Evolutionary conservation across 805 yeast genomes (phyloP).

Genomic region (Kuraishia ogatae): DNA sequence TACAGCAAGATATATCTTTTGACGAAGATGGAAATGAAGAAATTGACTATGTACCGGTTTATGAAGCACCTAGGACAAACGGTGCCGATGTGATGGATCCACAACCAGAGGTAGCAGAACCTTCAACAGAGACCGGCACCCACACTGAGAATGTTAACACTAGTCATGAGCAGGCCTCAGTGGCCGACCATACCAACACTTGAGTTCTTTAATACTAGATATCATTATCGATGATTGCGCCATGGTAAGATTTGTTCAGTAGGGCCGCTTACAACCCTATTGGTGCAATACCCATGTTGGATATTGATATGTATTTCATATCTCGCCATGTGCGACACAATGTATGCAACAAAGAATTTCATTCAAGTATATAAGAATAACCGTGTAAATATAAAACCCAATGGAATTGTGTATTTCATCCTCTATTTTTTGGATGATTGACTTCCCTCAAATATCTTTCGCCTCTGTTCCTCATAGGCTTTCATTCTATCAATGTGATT

Average conservation of each 20-base stretch:
- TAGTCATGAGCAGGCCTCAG: background rate
- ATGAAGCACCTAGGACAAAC: slow-evolving; percentile 1
- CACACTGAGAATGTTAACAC: background rate
- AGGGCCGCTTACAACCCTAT: no score
- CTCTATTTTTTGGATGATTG: background rate
- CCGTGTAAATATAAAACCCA: background rate
- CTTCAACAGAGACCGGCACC: background rate
- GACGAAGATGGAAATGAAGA: slow-evolving; percentile 1
- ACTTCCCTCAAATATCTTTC: background rate
- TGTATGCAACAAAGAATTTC: background rate
- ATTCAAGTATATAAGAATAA: background rate
- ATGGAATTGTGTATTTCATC: no score
- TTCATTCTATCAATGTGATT: background rate
- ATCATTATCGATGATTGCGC: no score
- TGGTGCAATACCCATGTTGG: no score
- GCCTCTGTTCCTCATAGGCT: background rate
- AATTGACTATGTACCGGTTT: slow-evolving; percentile 5
- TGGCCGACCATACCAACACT: background rate
- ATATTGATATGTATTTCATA: background rate
- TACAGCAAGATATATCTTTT: background rate
- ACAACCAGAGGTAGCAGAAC: background rate
- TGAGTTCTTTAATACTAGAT: background rate
- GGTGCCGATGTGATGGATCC: background rate
- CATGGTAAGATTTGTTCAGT: no score
- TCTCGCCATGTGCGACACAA: background rate